Conservation (phyloP, 805 yeast species). For the Millerozyma miso region DNA sequence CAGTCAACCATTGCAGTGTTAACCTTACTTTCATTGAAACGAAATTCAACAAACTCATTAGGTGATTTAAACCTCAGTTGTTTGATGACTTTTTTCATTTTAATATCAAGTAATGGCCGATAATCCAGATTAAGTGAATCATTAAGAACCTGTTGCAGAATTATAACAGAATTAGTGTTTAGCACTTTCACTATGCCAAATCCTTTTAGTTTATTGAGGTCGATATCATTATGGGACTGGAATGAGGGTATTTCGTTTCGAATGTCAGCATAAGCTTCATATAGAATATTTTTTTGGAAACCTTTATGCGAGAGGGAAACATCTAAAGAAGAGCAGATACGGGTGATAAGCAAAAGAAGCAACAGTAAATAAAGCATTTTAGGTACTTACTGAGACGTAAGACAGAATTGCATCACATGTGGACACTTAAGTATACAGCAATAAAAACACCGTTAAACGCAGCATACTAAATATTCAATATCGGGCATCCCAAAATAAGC, state of each 20-base stretch:
- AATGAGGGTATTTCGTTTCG: conserved; percentile 8
- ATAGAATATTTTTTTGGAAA: background rate
- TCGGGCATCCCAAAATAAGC: too few relatives aligned
- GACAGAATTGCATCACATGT: too few relatives aligned
- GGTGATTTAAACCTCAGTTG: background rate
- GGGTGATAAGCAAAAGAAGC: background rate
- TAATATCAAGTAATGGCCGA: conserved; percentile 2
- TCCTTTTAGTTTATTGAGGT: conserved; percentile 7
- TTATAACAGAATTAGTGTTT: conserved; percentile 10
- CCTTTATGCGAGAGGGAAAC: background rate
- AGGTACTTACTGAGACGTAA: too few relatives aligned
- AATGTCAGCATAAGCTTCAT: conserved; percentile 6
- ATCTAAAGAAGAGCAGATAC: background rate
- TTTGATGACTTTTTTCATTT: background rate
- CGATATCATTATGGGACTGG: conserved; percentile 7
- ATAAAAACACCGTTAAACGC: too few relatives aligned
- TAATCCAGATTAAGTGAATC: conserved; percentile 8
- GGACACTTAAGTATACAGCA: too few relatives aligned
- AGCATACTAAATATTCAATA: too few relatives aligned
- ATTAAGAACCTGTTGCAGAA: conserved; percentile 8
- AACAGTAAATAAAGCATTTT: background rate
- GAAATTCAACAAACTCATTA: conserved; percentile 7
- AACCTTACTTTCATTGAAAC: conserved; percentile 1
- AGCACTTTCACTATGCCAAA: conserved; percentile 10
- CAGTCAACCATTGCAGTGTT: conserved; percentile 4